Conservation (phyloP, 2,329 filamentous ascomycete species). For the Orbilia oligospora region DNA sequence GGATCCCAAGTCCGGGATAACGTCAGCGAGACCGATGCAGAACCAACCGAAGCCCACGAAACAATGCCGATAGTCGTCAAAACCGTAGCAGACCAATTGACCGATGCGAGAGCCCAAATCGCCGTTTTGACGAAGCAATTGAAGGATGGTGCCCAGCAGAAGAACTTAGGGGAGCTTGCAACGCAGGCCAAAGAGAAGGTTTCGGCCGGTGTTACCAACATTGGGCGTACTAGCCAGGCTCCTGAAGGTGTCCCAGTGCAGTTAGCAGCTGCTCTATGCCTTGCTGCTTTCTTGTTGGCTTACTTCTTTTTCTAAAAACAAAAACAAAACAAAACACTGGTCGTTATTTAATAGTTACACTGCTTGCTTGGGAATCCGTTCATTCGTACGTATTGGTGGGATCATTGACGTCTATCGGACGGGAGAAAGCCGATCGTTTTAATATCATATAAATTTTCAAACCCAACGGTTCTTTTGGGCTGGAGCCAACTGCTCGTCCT, state of each 20-base stretch:
- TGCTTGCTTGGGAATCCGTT: slow-evolving; percentile 25
- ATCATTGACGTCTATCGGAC: background rate
- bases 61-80: slow-evolving; percentile 69
- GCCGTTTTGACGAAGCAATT: slow-evolving; percentile 76
- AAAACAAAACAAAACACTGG: background rate
- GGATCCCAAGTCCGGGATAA: slow-evolving; percentile 59
- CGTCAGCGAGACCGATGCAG: slow-evolving; percentile 64
- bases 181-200: slow-evolving; percentile 70
- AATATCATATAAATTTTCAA: slow-evolving; percentile 11
- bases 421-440: slow-evolving; percentile 13
- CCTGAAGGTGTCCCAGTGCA: slow-evolving; percentile 87
- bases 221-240: slow-evolving; percentile 72
- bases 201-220: slow-evolving; percentile 69
- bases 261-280: slow-evolving; percentile 84
- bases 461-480: background rate
- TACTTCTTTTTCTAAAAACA: slow-evolving; percentile 90
- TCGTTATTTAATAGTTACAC: slow-evolving; percentile 31
- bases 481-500: slow-evolving; percentile 6
- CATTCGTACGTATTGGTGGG: slow-evolving; percentile 14
- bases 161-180: slow-evolving; percentile 75
- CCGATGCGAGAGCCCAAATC: slow-evolving; percentile 81
- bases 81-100: slow-evolving; percentile 80
- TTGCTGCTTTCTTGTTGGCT: slow-evolving; percentile 91
- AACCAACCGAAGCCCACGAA: slow-evolving; percentile 64
- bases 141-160: slow-evolving; percentile 80